Evolutionary conservation across 2,329 filamentous ascomycete species (phyloP), one percentile per base, ranked within the genome.

Genomic region (Cladosporium sp.): DNA sequence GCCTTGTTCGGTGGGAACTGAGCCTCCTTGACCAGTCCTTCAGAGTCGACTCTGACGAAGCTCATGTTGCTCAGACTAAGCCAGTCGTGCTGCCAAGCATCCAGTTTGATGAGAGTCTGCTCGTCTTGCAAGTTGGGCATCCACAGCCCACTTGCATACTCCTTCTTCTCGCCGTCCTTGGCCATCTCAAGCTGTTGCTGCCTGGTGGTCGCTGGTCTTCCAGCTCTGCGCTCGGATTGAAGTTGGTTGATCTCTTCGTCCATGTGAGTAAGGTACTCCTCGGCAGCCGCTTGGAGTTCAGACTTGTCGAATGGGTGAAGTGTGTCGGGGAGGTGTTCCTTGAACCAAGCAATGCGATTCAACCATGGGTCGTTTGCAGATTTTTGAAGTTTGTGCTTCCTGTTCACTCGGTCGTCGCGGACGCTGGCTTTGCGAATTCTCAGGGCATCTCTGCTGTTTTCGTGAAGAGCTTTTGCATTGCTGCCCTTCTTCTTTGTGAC

Each of bases 91-190:
- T 91, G 88, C 90, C 91, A 97, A 20, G 80, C 78, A 61, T 84
- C 81, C 39, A 97, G 74, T 63, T 83, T 80, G 58, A 80, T 74
- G 52, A 89, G 74, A 64, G 86, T 91, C 48, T 86, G 81, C 39
- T 80, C 78, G 40, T 85, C 81, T 56, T 84, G 82, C 55, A 97
- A 76, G 69, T 97, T 89, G 0, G 93, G 92, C 39, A 95, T 73
- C 90, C 89, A 88, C 68, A 96, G 95, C 0, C 94, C 94, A 54
- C 85, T 85, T 62, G 87, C 82, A 64, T 89, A 90, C 76, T 99
- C 94, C 65, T 88, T 88, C 68, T 87, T 80, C 62, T 97, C 88
- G 1, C 76, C 77, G 13, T 83, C 80, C 56, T 89, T 86, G 62
- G 85, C 87, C 66, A 90, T 80, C 71, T 85, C 86, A 37, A 97